These are phyloP conservation scores for Gonapodya sp. DNA, from an alignment of 192 early-diverging fungal species.

Conservation along the genomic window DNA sequence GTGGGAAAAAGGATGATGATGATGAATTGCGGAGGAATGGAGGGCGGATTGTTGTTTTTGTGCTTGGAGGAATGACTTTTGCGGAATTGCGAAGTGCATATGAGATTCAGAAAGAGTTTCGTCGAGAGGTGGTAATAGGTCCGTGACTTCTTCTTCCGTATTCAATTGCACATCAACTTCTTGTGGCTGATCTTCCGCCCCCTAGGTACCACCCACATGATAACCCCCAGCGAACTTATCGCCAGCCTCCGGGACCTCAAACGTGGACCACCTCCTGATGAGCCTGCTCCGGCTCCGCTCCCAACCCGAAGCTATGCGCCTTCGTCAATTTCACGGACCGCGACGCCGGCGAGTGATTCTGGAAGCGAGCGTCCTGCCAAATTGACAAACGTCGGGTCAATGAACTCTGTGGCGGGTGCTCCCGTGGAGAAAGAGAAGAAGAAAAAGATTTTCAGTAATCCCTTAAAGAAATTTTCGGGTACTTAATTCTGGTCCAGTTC, in stretches of 20 bases:
- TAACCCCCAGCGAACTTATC: background rate
- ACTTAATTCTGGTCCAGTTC: no score
- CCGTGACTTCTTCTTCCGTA: constrained; percentile 8
- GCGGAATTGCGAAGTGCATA: constrained; percentile 65
- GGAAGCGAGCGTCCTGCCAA: background rate
- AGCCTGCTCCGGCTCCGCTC: background rate
- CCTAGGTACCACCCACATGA: background rate
- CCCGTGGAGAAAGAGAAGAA: background rate
- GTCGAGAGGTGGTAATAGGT: constrained; percentile 67
- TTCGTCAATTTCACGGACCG: background rate
- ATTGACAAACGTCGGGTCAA: background rate
- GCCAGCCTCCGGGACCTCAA: constrained; percentile 1
- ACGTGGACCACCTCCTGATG: background rate
- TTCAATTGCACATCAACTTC: background rate
- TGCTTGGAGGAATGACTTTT: constrained; percentile 69
- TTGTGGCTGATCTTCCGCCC: background rate
- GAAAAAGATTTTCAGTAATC: background rate
- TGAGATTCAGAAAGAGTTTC: constrained; percentile 49
- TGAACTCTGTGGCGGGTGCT: background rate
- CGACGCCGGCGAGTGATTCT: background rate
- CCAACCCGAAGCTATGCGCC: background rate
- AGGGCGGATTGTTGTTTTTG: constrained; percentile 59
- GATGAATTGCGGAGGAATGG: constrained; percentile 38
- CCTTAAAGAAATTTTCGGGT: background rate
- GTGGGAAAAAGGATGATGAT: constrained; percentile 9